Conservation (phyloP, 1,284 basidiomycete genomes). For the Malassezia dermatis region DNA sequence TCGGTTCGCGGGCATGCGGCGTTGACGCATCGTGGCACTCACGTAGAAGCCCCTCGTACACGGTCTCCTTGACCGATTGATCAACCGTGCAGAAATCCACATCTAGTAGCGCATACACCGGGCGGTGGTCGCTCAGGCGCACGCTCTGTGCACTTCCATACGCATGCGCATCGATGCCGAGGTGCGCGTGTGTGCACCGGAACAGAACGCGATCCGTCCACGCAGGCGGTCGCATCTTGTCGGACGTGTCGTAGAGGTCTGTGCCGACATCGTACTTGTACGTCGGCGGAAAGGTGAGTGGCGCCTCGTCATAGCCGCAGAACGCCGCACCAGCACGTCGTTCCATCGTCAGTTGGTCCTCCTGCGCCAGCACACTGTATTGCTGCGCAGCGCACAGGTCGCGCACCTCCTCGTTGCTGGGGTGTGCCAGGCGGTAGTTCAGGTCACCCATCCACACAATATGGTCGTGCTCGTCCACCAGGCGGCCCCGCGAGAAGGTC, state of each 20-base stretch:
- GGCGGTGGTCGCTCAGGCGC: constrained; percentile 75
- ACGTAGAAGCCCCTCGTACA: constrained; percentile 50
- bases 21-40: background rate
- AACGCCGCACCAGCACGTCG: constrained; percentile 55
- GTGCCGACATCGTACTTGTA: constrained; percentile 69
- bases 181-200: constrained; percentile 58
- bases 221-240: constrained; percentile 89
- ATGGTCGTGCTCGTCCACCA: constrained; percentile 72
- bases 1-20: background rate
- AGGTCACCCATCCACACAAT: constrained; percentile 86
- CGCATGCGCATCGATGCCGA: constrained; percentile 53
- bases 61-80: constrained; percentile 59
- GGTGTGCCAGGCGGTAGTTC: constrained; percentile 76
- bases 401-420: constrained; percentile 71
- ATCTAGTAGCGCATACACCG: constrained; percentile 76
- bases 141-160: constrained; percentile 27
- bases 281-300: constrained; percentile 74
- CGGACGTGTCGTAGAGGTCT: constrained; percentile 82
- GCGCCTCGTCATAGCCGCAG: constrained; percentile 73
- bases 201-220: constrained; percentile 73
- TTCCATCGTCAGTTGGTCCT: constrained; percentile 54
- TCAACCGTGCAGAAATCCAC: constrained; percentile 71
- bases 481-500: constrained; percentile 78
- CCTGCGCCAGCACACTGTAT: constrained; percentile 62
- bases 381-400: constrained; percentile 52